Base-by-base conservation (phyloP, 306 rosid genomes). In the Mimosa pudica region DNA sequence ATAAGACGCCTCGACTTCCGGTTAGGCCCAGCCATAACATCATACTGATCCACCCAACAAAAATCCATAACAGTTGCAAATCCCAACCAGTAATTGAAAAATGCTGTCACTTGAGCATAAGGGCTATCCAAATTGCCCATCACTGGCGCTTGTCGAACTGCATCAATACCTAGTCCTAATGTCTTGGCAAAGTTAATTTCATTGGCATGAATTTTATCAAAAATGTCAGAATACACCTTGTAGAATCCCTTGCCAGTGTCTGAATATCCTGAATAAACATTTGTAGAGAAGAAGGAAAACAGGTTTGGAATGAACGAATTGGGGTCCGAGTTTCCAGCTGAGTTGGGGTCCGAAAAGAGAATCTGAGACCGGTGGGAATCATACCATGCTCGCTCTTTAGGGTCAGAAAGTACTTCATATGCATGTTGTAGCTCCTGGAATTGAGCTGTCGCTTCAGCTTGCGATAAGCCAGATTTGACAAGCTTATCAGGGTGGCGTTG, bases 401-500 rank as follows among this genome's bases (percentile, higher is more conserved):
- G 94, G 71, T 96, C 96, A 67, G 97, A 93, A 75, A 96, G 99
- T 45, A 96, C 93, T 89, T 93, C 99, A 77, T 93, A 96, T 38
- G 99, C 98, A 9, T 91, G 98, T 47, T 84, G 89, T 0, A 96
- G 97, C 90, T 96, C 99, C 67, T 96, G 98, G 79, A 96, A 96
- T 62, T 88, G 97, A 3, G 94, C 92, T 7, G 98, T 96, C 79
- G 96, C 98, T 46, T 93, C 94, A 17, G 91, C 49, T 17, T 81
- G 88, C 55, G 99, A 87, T 66, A 96, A 51, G 64, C 99, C 98
- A 30, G 98, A 91, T 70, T 84, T 76, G 72, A 93, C 87, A 14
- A 95, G 97, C 89, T 95, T 95, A 83, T 95, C 99, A 0, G 98
- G 99, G 77, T 95, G 99, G 84, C 97, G 97, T 78, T 90, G 99